Evolutionary conservation across 345 rosid genomes (phyloP), one percentile per base, ranked within the genome.

Genomic region (Barbarea vulgaris): DNA sequence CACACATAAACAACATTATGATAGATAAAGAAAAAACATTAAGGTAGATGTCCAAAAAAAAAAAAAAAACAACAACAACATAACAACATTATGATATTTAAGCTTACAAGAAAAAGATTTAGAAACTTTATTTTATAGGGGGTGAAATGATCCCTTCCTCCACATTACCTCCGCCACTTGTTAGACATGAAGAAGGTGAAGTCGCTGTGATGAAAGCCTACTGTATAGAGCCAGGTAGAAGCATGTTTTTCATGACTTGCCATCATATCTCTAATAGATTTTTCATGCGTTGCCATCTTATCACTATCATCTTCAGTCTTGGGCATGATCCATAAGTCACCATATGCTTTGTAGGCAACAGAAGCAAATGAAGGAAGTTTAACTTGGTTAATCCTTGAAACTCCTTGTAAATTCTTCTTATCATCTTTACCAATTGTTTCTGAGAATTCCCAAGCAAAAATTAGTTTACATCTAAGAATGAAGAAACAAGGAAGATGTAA

Each of bases 121-220:
- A 24, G 1, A 24, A 24, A 24, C 3, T 24, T 24, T 24, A 24
- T 24, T n/a, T n/a, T n/a, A n/a, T n/a, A n/a, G n/a, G n/a, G n/a
- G n/a, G n/a, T n/a, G n/a, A n/a, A n/a, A n/a, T n/a, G n/a, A n/a
- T n/a, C n/a, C n/a, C n/a, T n/a, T n/a, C 2, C 2, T 24, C 25
- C 25, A 24, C 25, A 24, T 24, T 24, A 24, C 2, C 25, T 24
- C 3, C 3, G 1, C 25, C 30, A 28, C 30, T 28, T 3, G 30
- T 28, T 28, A 28, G 30, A 28, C 30, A 28, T 28, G 30, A 84
- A 84, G 85, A 84, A 84, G 41, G 65, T 36, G 36, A 73, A 80
- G 61, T 86, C 88, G 46, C 19, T 73, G 37, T 87, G 90, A 13
- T 5, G 30, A 79, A 86, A 86, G 2, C 50, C 31, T 17, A 70